Evolutionary conservation across 2,329 filamentous ascomycete genomes (phyloP), one percentile per base, ranked within the genome.

Genomic region (Apiospora marii): DNA sequence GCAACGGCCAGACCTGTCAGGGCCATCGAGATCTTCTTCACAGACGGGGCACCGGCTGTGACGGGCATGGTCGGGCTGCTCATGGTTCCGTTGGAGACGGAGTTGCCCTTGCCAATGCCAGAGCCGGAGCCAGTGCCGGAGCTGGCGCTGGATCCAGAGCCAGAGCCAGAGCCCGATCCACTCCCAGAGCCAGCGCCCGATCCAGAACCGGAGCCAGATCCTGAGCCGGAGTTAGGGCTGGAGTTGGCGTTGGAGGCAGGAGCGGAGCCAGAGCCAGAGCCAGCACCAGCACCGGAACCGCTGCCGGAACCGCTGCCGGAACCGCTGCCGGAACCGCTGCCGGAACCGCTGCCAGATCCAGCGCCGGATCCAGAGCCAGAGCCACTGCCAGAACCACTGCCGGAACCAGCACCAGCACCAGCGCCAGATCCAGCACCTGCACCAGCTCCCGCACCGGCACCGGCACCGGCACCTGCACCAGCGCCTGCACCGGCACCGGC

Each of bases 1-100:
- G 79, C 72, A 58, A 82, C 71, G 43, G 77, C 78, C 44, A 81
- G 69, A 53, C 78, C 78, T 30, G 75, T 77, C 43, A 80, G 71
- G 19, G 78, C 71, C 27, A 75, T 72, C 69, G 81, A 71, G 24
- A 78, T 77, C 58, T 76, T 76, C 76, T 76, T 79, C 70, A 80
- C 43, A 10, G 79, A 77, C 8, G 78, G 69, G 14, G 79, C 78
- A 68, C 77, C 77, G 34, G 76, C 78, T 46, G 75, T 77, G 46
- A 78, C 71, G 12, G 74, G 70, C 46, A 73, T 67, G 7, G 75
- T 72, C 22, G 73, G 74, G 61, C 58, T 73, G 70, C 69, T 76
- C 10, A 64, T 71, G 51, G 73, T 72, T 30, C 51, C 68, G 34
- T 69, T 72, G 51, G 58, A 79, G 73, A 34, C 73, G 58, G 77